These are phyloP conservation scores for Thalassiosira pacifica DNA, from an alignment of 352 stramenopile genomes.

Conservation along the genomic window DNA sequence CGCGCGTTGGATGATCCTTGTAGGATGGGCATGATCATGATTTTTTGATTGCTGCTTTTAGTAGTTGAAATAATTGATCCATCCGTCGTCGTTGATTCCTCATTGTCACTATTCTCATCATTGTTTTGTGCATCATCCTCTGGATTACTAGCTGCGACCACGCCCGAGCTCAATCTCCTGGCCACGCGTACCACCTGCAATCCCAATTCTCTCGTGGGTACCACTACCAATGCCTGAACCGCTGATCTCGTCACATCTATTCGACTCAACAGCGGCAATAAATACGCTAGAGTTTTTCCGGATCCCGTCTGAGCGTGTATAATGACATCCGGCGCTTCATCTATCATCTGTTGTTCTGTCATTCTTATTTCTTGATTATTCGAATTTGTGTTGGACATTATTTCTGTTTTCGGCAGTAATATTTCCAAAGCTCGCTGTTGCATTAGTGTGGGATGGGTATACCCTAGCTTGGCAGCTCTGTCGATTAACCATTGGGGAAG, in stretches of 20 bases:
- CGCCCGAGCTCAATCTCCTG: constrained; percentile 68
- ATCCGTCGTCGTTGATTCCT: not conserved
- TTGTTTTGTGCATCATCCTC: no score
- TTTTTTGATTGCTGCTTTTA: constrained; percentile 55
- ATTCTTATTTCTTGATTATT: no score
- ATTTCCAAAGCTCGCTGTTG: constrained; percentile 82
- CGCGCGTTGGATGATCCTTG: constrained; percentile 85
- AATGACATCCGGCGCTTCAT: constrained; percentile 58
- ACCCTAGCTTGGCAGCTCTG: constrained; percentile 79
- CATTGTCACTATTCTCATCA: no score
- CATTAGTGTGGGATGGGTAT: constrained; percentile 81
- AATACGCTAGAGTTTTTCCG: constrained; percentile 80
- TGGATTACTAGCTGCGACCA: no score
- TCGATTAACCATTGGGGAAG: constrained; percentile 87
- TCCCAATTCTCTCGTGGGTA: constrained; percentile 86
- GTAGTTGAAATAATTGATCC: not conserved
- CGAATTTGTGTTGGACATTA: no score
- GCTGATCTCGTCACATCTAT: constrained; percentile 64
- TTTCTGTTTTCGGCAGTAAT: constrained; percentile 60
- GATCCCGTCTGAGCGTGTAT: constrained; percentile 84
- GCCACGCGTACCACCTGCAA: constrained; percentile 87
- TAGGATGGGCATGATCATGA: constrained; percentile 89
- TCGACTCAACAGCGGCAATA: constrained; percentile 69
- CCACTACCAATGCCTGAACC: constrained; percentile 82
- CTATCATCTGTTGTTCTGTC: no score